Percentiles rank a stretch among this genome's conserved stretches.
These are phyloP conservation scores for Rhododendron vialii DNA, from an alignment of 148 eudicot species.

Conservation along the genomic window DNA sequence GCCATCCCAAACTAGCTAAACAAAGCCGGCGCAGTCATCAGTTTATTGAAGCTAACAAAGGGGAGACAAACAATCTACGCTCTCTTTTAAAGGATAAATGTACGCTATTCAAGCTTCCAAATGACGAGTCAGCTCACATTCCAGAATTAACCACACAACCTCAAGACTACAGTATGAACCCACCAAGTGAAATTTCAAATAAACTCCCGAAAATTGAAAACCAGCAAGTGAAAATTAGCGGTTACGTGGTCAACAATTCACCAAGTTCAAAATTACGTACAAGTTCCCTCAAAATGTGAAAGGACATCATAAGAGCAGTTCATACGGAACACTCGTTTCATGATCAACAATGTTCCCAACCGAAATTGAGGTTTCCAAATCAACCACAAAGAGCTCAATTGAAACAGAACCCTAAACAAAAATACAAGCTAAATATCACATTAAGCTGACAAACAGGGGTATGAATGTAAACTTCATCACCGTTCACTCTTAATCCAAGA, in stretches of 20 bases:
- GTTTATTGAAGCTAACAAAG: neutral
- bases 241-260: neutral
- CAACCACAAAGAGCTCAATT: neutral
- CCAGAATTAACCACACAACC: neutral
- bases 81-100: neutral
- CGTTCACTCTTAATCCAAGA: neutral
- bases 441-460: neutral
- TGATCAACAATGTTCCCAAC: neutral
- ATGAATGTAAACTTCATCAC: neutral
- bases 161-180: neutral
- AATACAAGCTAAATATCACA: neutral
- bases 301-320: neutral
- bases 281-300: neutral
- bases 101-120: constrained; percentile 6
- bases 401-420: neutral
- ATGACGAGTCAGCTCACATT: neutral
- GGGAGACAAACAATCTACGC: neutral
- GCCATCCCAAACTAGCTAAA: neutral
- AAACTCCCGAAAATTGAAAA: neutral
- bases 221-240: neutral
- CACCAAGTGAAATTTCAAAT: neutral
- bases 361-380: neutral
- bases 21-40: neutral
- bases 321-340: neutral
- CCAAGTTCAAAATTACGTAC: neutral